phyloP scores from a whole-genome alignment of 106 monocot species.

The Gastrodia elata region DNA sequence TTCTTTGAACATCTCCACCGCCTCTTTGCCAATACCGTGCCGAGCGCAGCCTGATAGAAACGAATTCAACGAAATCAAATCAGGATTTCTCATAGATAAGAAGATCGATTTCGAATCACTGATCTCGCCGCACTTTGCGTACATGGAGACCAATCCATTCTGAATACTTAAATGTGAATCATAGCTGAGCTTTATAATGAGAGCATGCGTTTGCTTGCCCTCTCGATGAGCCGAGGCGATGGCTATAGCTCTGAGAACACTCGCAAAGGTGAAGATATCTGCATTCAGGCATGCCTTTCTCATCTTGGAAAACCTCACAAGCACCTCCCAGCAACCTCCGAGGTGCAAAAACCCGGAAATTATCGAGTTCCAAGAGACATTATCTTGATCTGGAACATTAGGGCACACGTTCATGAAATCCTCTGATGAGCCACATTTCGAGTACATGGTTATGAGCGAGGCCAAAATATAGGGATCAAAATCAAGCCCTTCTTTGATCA shows the following conservation, averaged over 20 bases:
- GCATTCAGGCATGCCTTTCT: slow-evolving; percentile 16
- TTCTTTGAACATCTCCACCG: slow-evolving; percentile 36
- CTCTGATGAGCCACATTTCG: slow-evolving; percentile 35
- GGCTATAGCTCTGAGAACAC: slow-evolving; percentile 31
- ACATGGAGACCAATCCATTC: slow-evolving; percentile 51
- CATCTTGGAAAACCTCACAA: slow-evolving; percentile 32
- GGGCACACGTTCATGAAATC: slow-evolving; percentile 23
- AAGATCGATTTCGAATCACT: slow-evolving; percentile 30
- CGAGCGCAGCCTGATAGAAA: slow-evolving; percentile 39
- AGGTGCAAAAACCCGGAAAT: slow-evolving; percentile 38
- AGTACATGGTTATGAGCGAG: slow-evolving; percentile 39
- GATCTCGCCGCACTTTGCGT: slow-evolving; percentile 42
- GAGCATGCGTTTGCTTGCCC: slow-evolving; percentile 45
- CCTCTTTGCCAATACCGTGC: slow-evolving; percentile 38
- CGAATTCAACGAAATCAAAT: slow-evolving; percentile 51
- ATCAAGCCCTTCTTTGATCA: slow-evolving; percentile 28
- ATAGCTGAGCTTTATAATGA: slow-evolving; percentile 36
- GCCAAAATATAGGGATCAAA: slow-evolving; percentile 20
- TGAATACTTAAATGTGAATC: slow-evolving; percentile 22
- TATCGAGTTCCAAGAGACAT: slow-evolving; percentile 31
- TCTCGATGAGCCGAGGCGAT: slow-evolving; percentile 26
- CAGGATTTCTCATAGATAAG: slow-evolving; percentile 22
- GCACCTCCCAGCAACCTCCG: slow-evolving; percentile 17
- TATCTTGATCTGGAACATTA: slow-evolving; percentile 13
- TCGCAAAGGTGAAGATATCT: slow-evolving; percentile 44